Conservation (phyloP, 1,284 basidiomycete genomes). For the Fomitopsis pinicola region DNA sequence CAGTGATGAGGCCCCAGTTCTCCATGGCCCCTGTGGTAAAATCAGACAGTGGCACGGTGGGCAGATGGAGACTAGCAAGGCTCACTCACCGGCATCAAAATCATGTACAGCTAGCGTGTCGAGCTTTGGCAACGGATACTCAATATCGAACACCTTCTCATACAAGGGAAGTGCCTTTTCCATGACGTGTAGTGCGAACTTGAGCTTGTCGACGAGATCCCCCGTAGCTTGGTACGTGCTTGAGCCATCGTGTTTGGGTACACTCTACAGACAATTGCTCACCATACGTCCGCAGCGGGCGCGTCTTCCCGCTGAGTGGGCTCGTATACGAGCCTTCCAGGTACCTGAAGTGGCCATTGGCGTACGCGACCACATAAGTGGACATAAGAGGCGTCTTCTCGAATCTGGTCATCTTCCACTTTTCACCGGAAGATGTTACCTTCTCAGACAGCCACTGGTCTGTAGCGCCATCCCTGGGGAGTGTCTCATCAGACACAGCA, state of each 20-base stretch:
- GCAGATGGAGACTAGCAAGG: background rate
- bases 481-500: constrained; percentile 49
- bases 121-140: constrained; percentile 90
- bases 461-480: constrained; percentile 18
- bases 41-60: background rate
- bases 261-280: background rate
- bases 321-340: constrained; percentile 78
- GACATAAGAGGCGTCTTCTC: constrained; percentile 81
- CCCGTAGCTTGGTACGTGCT: constrained; percentile 58
- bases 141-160: constrained; percentile 88
- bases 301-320: constrained; percentile 76
- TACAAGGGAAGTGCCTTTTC: constrained; percentile 86
- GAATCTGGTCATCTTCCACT: constrained; percentile 83
- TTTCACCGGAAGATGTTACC: constrained; percentile 25
- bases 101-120: constrained; percentile 84
- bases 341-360: constrained; percentile 80
- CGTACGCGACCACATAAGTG: constrained; percentile 89
- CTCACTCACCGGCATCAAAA: constrained; percentile 70
- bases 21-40: constrained; percentile 75
- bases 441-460: constrained; percentile 23
- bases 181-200: constrained; percentile 89
- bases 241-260: background rate
- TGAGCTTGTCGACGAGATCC: constrained; percentile 80
- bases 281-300: constrained; percentile 87
- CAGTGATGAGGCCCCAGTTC: constrained; percentile 95